Evolutionary conservation across 352 stramenopile species (phyloP), one percentile per base, ranked within the genome.

Genomic region (Globisporangium irregulare): DNA sequence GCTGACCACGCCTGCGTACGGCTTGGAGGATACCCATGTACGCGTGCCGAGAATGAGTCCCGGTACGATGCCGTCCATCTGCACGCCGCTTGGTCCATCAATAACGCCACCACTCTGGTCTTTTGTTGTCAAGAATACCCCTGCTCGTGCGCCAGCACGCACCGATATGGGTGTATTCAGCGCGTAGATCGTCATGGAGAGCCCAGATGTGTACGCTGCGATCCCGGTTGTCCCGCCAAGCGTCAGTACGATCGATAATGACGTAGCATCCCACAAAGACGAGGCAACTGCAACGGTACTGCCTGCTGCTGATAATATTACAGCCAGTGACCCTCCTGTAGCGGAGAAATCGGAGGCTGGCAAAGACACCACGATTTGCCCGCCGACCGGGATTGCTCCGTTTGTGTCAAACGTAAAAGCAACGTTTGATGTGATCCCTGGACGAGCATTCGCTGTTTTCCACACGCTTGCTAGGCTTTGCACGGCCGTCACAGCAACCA

Each of bases 1-100:
- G 15, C 80, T 88, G 0, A 74, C 80, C 15, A 88, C 73, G 15
- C 81, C 83, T 62, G 81, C 73, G 58, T 81, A 76, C 18, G 81
- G 46, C 20, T 73, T 75, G 1, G 62, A 38, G 1, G 81, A 64
- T 22, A 73, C 70, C 83, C 83, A 91, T 24, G 82, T 64, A 0
- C 83, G 80, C 62, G 71, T 81, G 1, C 81, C 80, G 8, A 84
- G 51, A 48, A 91, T 70, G 24, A 73, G 67, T 0, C 83, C 83
- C 41, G 80, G 46, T 0, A 62, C 68, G 36, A 90, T 84, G 1
- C 62, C 72, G 41, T 88, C 81, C 50, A 91, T 60, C 8, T 67
- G 22, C n/a, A 90, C 43, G 7, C 36, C 8, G 50, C 68, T 84
- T 9, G 81, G 79, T 0, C 81, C 81, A 58, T 91, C 83, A n/a